Conservation (phyloP, 2,329 filamentous ascomycete genomes). For the Trichophyton verrucosum region DNA sequence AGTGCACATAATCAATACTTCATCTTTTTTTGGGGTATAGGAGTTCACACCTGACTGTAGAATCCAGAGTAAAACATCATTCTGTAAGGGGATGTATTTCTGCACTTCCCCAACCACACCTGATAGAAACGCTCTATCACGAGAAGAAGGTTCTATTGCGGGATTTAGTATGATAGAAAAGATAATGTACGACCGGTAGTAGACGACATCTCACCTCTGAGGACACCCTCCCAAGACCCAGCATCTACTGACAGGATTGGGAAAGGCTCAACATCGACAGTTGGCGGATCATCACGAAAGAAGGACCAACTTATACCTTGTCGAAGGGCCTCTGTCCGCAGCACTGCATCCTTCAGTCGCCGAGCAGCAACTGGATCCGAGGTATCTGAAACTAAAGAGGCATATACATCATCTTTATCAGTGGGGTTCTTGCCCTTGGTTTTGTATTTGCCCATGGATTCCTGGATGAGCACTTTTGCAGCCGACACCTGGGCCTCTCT, state of each 20-base stretch:
- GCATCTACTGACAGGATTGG: slow-evolving; percentile 23
- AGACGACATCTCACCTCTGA: slow-evolving; percentile 22
- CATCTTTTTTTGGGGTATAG: background rate
- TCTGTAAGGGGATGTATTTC: slow-evolving; percentile 39
- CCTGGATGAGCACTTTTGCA: slow-evolving; percentile 20
- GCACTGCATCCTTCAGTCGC: slow-evolving; percentile 45
- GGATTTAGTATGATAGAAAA: slow-evolving; percentile 4
- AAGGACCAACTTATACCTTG: slow-evolving; percentile 46
- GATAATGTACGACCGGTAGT: background rate
- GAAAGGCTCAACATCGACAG: slow-evolving; percentile 21
- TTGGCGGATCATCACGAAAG: slow-evolving; percentile 31
- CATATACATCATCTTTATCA: slow-evolving; percentile 30
- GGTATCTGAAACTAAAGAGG: slow-evolving; percentile 32
- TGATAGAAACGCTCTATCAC: slow-evolving; percentile 49
- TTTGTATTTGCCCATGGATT: slow-evolving; percentile 7
- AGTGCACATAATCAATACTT: background rate
- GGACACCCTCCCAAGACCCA: slow-evolving; percentile 20
- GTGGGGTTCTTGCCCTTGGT: background rate
- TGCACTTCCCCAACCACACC: slow-evolving; percentile 49
- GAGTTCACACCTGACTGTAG: slow-evolving; percentile 23
- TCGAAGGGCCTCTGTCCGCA: slow-evolving; percentile 48
- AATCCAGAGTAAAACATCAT: slow-evolving; percentile 56
- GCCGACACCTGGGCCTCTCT: slow-evolving; percentile 41
- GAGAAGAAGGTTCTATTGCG: slow-evolving; percentile 33
- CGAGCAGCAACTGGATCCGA: slow-evolving; percentile 33